Percentiles rank a stretch among this genome's conserved stretches.
These are phyloP conservation scores for Colletotrichum kahawae DNA, from an alignment of 2,329 filamentous ascomycete species.

Conservation along the genomic window DNA sequence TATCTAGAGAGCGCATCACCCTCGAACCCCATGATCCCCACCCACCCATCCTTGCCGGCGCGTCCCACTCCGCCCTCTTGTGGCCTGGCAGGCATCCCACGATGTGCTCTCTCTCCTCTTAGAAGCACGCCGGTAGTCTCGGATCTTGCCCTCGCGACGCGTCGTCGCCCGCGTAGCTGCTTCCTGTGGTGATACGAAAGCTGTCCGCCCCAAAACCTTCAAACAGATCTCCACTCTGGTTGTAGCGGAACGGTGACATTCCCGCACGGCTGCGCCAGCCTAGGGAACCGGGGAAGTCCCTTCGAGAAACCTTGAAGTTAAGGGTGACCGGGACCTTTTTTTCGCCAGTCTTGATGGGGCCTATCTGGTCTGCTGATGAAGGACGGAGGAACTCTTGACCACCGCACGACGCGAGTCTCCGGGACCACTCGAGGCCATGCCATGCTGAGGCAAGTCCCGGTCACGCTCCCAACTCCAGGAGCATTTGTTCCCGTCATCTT, in stretches of 20 bases:
- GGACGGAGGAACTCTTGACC: neutral
- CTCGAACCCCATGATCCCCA: constrained; percentile 20
- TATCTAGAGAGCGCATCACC: constrained; percentile 10
- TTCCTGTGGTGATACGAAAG: neutral
- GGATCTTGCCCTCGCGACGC: constrained; percentile 15
- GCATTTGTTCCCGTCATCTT: neutral
- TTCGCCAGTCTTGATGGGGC: neutral
- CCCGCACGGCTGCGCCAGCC: neutral
- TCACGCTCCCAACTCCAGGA: neutral
- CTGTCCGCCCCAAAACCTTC: neutral
- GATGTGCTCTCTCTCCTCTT: neutral
- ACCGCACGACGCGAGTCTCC: neutral
- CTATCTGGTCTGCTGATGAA: constrained; percentile 2
- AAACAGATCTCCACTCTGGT: neutral
- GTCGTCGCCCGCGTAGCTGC: neutral
- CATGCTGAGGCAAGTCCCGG: neutral
- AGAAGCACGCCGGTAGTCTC: constrained; percentile 15
- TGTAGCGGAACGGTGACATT: constrained; percentile 10
- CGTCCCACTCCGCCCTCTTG: constrained; percentile 4
- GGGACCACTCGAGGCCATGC: neutral
- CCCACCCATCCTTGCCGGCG: constrained; percentile 15
- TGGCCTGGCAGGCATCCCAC: neutral
- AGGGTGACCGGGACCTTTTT: neutral
- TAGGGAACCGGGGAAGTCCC: neutral
- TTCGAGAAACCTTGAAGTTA: neutral